Base-by-base conservation (phyloP, 2,329 filamentous ascomycete genomes). In the Fusarium anthophilum region DNA sequence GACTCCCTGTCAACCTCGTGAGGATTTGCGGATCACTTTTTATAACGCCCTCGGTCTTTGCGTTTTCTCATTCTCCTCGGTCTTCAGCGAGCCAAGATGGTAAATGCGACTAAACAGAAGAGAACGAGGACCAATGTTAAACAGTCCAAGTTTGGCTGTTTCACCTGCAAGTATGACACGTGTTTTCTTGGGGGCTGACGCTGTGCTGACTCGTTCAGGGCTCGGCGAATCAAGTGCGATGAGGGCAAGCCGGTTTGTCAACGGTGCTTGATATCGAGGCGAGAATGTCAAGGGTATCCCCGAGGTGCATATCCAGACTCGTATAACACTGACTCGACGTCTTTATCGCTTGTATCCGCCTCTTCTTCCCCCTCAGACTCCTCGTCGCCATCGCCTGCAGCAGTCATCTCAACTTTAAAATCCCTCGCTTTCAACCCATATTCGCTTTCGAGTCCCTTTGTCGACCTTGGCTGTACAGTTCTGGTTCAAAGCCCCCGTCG, bases 101-200 rank as follows among this genome's bases (percentile, higher is more conserved):
- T 1, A 17, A 32, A 38, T 13, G 8, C 26, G 3, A 47, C 18
- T 41, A 69, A 62, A 7, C 2, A 45, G 1, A 76, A 74, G 26
- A 60, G 74, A 12, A 77, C 74, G 4, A 75, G 74, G 59, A 75
- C 74, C 6, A 76, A 76, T 32, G 74, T 76, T 4, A 76, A 59
- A 22, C 74, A 76, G 55, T 77, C 74, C 4, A 76, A 75, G n/a
- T 67, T 56, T 38, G 74, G 74, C 15, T 76, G 74, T 24, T 72
- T 75, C 24, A 76, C 74, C 8, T 76, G 74, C 74, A 76, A 76
- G 74, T 76, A 77, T n/a, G 62, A 32, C 17, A 37, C 15, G 10
- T 7, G 30, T 15, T 22, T n/a, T 15, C 9, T 3, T 13, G 15
- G 15, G 2, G 37, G 20, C 18, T 35, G 5, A 9, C 32, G 22